A percentile compares a stretch with the other conserved stretches of the same genome.
These are phyloP conservation scores for Vigna trinervia DNA, from an alignment of 306 rosid species.

Conservation along the genomic window DNA sequence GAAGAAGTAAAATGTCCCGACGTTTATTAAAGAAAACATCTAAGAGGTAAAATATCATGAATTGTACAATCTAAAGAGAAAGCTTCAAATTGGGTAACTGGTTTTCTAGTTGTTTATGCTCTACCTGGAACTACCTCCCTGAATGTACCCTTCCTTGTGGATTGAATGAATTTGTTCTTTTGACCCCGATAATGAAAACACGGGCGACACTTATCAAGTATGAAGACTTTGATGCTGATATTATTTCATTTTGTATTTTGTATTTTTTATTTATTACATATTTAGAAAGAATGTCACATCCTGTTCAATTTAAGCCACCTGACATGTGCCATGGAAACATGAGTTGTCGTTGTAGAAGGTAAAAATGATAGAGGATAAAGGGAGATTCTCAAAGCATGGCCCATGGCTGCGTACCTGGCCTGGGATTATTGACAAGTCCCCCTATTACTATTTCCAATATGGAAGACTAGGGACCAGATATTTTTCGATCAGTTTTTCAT, in stretches of 20 bases:
- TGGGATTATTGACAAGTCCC: background rate
- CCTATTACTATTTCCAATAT: background rate
- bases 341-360: background rate
- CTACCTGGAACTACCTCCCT: background rate
- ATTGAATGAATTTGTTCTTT: background rate
- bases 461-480: background rate
- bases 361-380: background rate
- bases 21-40: background rate
- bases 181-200: background rate
- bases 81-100: background rate
- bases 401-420: background rate
- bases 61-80: too few relatives aligned
- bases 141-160: background rate
- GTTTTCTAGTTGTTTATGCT: background rate
- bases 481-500: constrained; percentile 3
- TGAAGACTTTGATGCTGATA: background rate
- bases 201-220: background rate
- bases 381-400: background rate
- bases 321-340: constrained; percentile 4
- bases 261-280: background rate
- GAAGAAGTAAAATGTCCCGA: background rate
- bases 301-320: constrained; percentile 15
- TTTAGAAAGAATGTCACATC: background rate
- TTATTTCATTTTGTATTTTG: background rate
- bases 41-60: background rate